Conservation (phyloP, 169 alveolate genomes). For the Babesia ovis region DNA sequence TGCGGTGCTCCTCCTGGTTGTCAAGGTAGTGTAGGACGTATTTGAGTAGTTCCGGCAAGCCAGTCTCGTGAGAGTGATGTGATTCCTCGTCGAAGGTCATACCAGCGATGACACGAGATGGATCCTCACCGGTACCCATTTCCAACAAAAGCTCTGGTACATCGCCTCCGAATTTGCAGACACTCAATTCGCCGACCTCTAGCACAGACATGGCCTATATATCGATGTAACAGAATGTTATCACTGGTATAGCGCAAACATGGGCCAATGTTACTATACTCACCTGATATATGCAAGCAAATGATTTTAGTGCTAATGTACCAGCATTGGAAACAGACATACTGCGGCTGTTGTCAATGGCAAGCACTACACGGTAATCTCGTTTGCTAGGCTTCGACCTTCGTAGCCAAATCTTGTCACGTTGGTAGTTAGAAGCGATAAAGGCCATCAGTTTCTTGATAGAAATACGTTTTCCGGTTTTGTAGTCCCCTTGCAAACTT, state of each 20-base stretch:
- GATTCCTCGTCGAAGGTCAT: conserved; percentile 82
- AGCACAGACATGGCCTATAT: conserved; percentile 50
- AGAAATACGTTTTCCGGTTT: conserved; percentile 94
- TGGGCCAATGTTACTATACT: conserved; percentile 77
- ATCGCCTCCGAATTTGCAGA: conserved; percentile 72
- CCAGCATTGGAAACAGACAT: conserved; percentile 80
- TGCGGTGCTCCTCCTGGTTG: conserved; percentile 12
- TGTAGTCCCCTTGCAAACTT: conserved; percentile 92
- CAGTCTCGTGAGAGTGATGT: conserved; percentile 69
- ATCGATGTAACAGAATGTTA: not conserved
- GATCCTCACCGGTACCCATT: conserved; percentile 44
- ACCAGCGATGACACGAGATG: conserved; percentile 56
- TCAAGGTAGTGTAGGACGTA: conserved; percentile 29
- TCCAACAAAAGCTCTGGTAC: conserved; percentile 64
- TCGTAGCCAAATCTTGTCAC: conserved; percentile 98
- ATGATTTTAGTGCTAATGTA: conserved; percentile 47
- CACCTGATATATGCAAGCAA: conserved; percentile 85
- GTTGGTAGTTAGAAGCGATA: conserved; percentile 97
- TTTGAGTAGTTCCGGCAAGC: conserved; percentile 67
- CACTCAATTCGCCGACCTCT: conserved; percentile 81
- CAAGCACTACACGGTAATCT: conserved; percentile 92
- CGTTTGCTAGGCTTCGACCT: conserved; percentile 95
- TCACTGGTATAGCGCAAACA: not conserved
- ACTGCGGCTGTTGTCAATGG: conserved; percentile 94
- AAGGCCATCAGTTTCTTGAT: conserved; percentile 95